Evolutionary conservation across 768 basidiomycete species (phyloP), one percentile per base, ranked within the genome.

Genomic region (Strobilomyces echinocephalus): DNA sequence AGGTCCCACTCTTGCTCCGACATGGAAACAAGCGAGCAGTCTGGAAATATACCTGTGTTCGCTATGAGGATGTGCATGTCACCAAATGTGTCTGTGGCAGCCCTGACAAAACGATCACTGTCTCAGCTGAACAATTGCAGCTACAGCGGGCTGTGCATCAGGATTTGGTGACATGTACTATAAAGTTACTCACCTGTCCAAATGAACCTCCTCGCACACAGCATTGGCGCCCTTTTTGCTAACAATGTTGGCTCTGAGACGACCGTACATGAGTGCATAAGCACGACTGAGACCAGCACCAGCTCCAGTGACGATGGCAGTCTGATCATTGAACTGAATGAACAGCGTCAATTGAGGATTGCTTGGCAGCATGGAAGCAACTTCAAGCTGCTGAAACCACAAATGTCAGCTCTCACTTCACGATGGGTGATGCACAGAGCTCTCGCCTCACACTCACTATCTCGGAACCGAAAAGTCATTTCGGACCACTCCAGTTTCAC

Each of bases 221-320:
- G 79, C 73, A 20, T 82, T 81, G 8, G 94, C 94, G 2, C 81
- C 86, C 61, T 93, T 90, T 64, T 86, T 87, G 67, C 79, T 92
- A 44, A 98, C 89, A 30, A 99, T 89, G 62, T 97, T 97, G 10
- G 93, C 95, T n/a, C 97, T 95, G 9, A 95, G 83, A 50, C 81
- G 84, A 24, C 80, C 90, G 65, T 88, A 97, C 89, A 97, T 90
- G 40, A 87, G 78, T 0, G 97, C 90, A 65, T 98, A 97, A 2
- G 83, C 81, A 28, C 97, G 85, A 16, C 97, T 97, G 30, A 99
- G 83, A 49, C 95, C 97, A 26, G 88, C 91, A 40, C 95, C 95
- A 8, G 94, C 91, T 36, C 95, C 97, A 3, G 97, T 98, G 61
- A 98, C 80, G 62, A 99, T 84, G 54, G 89, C 90, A 11, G 93